Evolutionary conservation across 371 early-diverging fungal genomes (phyloP).

Genomic region (Apophysomyces elegans): DNA sequence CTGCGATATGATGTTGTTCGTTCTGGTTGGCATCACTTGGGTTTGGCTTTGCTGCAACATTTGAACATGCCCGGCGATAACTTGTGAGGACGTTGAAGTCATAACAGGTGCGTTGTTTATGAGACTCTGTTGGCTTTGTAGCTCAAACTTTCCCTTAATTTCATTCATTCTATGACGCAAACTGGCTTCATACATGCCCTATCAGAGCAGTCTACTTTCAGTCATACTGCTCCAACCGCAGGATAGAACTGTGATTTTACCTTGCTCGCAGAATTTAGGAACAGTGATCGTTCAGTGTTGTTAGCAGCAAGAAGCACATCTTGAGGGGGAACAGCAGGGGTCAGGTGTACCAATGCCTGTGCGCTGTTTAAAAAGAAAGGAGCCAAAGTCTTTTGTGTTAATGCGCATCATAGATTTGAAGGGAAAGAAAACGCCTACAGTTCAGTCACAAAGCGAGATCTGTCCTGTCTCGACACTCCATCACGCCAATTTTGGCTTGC

Average conservation of each 20-base stretch:
- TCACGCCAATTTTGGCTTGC: constrained; percentile 45
- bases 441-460: constrained; percentile 40
- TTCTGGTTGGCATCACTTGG: not conserved
- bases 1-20: not conserved
- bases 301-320: constrained; percentile 42
- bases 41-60: constrained; percentile 1
- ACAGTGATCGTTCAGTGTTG: constrained; percentile 44
- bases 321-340: constrained; percentile 37
- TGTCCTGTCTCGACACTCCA: constrained; percentile 37
- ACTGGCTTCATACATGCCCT: not conserved
- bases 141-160: not conserved
- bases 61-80: not conserved
- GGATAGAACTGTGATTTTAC: constrained; percentile 23
- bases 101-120: not conserved
- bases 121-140: not conserved
- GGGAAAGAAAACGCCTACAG: constrained; percentile 31
- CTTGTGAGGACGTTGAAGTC: constrained; percentile 1
- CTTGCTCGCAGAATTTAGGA: constrained; percentile 42
- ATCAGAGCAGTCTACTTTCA: not conserved
- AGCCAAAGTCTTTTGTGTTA: not conserved
- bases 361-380: constrained; percentile 25
- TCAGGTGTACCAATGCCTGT: constrained; percentile 38
- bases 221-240: not conserved
- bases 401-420: constrained; percentile 5
- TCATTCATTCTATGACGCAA: not conserved